phyloP scores from a whole-genome alignment of 495 filamentous ascomycete species.

The Talaromyces nanjingensis region DNA sequence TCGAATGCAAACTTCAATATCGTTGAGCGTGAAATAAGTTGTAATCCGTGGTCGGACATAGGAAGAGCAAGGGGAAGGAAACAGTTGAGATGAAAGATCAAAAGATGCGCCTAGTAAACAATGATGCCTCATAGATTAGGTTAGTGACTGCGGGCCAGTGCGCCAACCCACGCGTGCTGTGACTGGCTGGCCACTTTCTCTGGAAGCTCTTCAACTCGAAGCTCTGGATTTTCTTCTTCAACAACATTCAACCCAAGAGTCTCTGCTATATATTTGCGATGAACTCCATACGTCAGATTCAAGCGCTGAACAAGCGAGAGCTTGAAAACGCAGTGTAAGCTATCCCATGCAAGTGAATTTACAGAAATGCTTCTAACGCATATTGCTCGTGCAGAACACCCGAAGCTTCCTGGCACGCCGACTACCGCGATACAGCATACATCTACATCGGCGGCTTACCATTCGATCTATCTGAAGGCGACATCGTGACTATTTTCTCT shows the following conservation, averaged over 20 bases:
- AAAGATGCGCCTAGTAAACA: constrained; percentile 2
- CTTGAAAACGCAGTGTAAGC: constrained; percentile 77
- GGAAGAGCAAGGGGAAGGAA: not conserved
- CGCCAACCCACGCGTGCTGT: not conserved
- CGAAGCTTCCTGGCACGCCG: constrained; percentile 91
- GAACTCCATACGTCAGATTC: constrained; percentile 88
- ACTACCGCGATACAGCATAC: constrained; percentile 96
- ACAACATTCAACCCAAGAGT: not conserved
- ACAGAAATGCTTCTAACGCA: constrained; percentile 8
- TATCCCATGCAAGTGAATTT: constrained; percentile 11
- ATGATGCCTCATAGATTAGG: not conserved
- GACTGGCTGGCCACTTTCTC: not conserved
- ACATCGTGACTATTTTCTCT: constrained; percentile 94
- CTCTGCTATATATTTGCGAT: constrained; percentile 36
- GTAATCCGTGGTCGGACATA: not conserved
- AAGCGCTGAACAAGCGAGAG: constrained; percentile 91
- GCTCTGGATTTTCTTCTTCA: not conserved
- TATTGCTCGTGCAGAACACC: constrained; percentile 44
- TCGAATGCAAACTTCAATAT: not conserved
- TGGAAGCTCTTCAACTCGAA: not conserved
- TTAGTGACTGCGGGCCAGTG: not conserved
- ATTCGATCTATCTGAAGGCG: constrained; percentile 90
- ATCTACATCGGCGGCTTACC: constrained; percentile 93
- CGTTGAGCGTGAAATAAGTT: not conserved
- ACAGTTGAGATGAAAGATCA: not conserved